These are phyloP conservation scores for Ganoderma resinaceum DNA, from an alignment of 1,284 basidiomycete species.

Conservation along the genomic window DNA sequence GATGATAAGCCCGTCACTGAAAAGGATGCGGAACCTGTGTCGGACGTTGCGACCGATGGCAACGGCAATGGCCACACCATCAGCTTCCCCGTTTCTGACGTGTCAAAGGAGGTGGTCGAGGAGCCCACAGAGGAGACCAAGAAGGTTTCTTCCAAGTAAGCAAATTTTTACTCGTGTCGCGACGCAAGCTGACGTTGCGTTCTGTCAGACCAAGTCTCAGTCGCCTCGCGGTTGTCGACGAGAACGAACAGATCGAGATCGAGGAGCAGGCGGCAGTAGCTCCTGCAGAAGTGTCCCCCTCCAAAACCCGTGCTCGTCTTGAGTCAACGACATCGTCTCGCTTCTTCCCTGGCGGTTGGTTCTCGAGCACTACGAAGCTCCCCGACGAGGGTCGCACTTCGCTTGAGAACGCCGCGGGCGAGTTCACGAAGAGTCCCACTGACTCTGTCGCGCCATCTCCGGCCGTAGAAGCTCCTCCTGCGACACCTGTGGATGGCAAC, in stretches of 20 bases:
- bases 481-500: constrained; percentile 36
- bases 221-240: constrained; percentile 37
- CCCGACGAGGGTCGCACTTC: constrained; percentile 52
- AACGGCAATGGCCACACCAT: constrained; percentile 27
- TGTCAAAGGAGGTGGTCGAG: not conserved
- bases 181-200: constrained; percentile 5
- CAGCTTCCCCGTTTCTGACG: constrained; percentile 38
- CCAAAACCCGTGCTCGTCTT: constrained; percentile 46
- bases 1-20: constrained; percentile 17
- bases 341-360: constrained; percentile 65
- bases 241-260: constrained; percentile 33
- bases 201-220: constrained; percentile 37
- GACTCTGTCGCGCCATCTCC: constrained; percentile 25
- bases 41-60: constrained; percentile 18
- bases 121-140: constrained; percentile 25
- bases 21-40: constrained; percentile 10
- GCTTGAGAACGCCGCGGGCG: constrained; percentile 57
- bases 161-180: constrained; percentile 6
- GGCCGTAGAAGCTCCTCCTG: constrained; percentile 33
- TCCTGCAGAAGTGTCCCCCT: constrained; percentile 31
- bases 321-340: constrained; percentile 61
- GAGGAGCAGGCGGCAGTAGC: constrained; percentile 21
- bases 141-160: constrained; percentile 40
- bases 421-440: constrained; percentile 44
- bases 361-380: constrained; percentile 46